Conservation (phyloP, 768 basidiomycete species). For the Amanita molliuscula region DNA sequence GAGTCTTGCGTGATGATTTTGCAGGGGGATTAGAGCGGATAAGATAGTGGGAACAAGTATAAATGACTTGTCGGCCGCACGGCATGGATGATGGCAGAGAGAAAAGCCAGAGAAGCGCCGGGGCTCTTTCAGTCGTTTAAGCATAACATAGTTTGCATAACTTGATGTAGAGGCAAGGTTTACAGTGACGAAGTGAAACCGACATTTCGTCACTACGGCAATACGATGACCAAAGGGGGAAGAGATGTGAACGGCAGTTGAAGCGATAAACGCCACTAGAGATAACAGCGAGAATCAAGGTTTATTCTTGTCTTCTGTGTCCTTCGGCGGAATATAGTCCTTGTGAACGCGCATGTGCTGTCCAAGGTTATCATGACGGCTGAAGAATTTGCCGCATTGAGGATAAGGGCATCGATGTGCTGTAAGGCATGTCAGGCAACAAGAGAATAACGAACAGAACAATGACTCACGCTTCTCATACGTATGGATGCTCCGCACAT, state of each 20-base stretch:
- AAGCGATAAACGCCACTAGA: not conserved
- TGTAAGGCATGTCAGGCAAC: slow-evolving; percentile 18
- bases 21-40: not conserved
- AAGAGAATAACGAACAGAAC: slow-evolving; percentile 6
- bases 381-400: slow-evolving; percentile 77
- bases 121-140: not conserved
- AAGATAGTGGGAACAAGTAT: not conserved
- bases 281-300: slow-evolving; percentile 1
- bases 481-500: slow-evolving; percentile 82
- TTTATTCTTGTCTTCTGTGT: not conserved
- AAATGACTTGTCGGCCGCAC: not conserved
- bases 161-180: not conserved
- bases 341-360: slow-evolving; percentile 84
- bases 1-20: slow-evolving; percentile 1
- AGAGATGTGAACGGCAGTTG: not conserved
- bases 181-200: not conserved
- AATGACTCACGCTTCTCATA: slow-evolving; percentile 77
- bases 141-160: not conserved
- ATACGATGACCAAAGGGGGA: not conserved
- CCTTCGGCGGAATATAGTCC: slow-evolving; percentile 26
- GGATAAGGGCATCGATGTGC: slow-evolving; percentile 77
- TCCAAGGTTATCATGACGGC: slow-evolving; percentile 78
- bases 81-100: not conserved
- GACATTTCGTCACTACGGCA: not conserved
- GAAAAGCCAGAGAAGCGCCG: not conserved